These are phyloP conservation scores for Aureobasidium sp. DNA, from an alignment of 2,329 filamentous ascomycete species.

Conservation along the genomic window DNA sequence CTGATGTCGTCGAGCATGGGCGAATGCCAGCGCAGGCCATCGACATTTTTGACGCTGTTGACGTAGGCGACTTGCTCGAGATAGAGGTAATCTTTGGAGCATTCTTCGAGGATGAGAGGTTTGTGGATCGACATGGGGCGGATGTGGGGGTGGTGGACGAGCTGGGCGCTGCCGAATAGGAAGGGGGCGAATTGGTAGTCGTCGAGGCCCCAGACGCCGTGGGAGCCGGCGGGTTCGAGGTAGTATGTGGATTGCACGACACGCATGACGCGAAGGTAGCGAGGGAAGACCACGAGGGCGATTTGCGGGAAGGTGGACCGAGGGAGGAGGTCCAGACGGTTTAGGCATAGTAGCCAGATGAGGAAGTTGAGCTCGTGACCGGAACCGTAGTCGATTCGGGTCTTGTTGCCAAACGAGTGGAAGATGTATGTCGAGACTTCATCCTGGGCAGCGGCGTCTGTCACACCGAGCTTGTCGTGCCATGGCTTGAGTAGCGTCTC, in stretches of 20 bases:
- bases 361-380: constrained; percentile 97
- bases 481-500: constrained; percentile 42
- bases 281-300: constrained; percentile 67
- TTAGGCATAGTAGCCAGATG: constrained; percentile 91
- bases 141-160: constrained; percentile 57
- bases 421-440: constrained; percentile 74
- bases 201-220: constrained; percentile 45
- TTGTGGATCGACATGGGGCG: constrained; percentile 65
- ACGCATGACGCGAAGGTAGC: constrained; percentile 82
- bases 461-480: constrained; percentile 54
- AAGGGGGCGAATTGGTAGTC: constrained; percentile 47
- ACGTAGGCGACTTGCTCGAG: constrained; percentile 89
- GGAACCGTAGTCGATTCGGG: constrained; percentile 90
- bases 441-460: constrained; percentile 42
- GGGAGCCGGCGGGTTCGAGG: constrained; percentile 63
- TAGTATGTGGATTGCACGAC: constrained; percentile 86
- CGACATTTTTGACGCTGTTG: constrained; percentile 92
- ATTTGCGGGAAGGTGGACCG: constrained; percentile 61
- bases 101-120: constrained; percentile 77
- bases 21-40: constrained; percentile 88
- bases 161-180: constrained; percentile 40
- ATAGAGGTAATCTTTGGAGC: constrained; percentile 74
- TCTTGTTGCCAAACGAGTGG: constrained; percentile 76
- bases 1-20: constrained; percentile 99
- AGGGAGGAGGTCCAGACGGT: constrained; percentile 61